phyloP scores from a whole-genome alignment of 768 basidiomycete genomes.

The Tremella fuciformis region DNA sequence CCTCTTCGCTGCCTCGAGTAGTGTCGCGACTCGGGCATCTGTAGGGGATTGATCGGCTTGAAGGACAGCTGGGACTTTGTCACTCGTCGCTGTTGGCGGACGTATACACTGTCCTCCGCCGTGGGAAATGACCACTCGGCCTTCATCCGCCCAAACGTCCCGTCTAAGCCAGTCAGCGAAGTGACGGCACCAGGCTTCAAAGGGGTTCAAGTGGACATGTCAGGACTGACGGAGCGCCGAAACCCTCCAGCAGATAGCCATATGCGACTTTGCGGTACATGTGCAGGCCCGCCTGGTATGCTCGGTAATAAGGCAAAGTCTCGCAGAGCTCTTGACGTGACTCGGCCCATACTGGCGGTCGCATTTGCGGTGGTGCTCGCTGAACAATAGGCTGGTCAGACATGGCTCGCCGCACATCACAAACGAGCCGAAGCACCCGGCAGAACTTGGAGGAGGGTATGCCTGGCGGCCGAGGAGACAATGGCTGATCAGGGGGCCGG shows the following conservation, averaged over 20 bases:
- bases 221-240: slow-evolving; percentile 33
- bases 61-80: slow-evolving; percentile 15
- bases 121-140: slow-evolving; percentile 43
- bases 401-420: background rate
- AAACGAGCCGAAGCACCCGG: slow-evolving; percentile 17
- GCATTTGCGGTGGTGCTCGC: background rate
- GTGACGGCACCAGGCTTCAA: background rate
- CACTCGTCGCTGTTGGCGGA: background rate
- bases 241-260: slow-evolving; percentile 43
- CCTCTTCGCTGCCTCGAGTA: slow-evolving; percentile 24
- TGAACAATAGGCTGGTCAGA: background rate
- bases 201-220: too few relatives aligned
- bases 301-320: slow-evolving; percentile 43
- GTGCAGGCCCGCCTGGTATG: slow-evolving; percentile 43
- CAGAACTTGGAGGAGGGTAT: slow-evolving; percentile 16
- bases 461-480: background rate
- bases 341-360: slow-evolving; percentile 40
- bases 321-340: slow-evolving; percentile 47
- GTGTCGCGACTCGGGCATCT: slow-evolving; percentile 32
- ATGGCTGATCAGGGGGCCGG: background rate
- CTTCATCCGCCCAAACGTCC: slow-evolving; percentile 41
- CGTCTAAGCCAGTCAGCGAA: slow-evolving; percentile 20
- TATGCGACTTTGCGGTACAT: slow-evolving; percentile 27
- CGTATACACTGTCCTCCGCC: slow-evolving; percentile 39
- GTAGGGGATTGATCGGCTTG: slow-evolving; percentile 32